Base-by-base conservation (phyloP, 257 asterid species). In the Solanum lignicaule region DNA sequence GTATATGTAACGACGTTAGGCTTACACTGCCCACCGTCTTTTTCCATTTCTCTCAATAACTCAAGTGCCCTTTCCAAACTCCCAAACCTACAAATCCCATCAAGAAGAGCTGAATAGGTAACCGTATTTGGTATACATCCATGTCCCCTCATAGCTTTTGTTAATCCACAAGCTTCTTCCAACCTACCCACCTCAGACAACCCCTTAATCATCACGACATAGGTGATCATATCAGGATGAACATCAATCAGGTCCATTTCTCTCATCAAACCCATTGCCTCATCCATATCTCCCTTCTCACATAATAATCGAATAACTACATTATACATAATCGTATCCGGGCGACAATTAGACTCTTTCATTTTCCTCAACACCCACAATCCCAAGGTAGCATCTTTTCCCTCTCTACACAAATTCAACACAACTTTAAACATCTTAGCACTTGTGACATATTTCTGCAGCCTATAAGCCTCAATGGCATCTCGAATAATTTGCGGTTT, bases 1-100 rank as follows among this genome's bases (percentile, higher is more conserved):
- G 99, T 95, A 74, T 94, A 95, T 27, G 97, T 94, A 85, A 96
- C 94, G 31, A 93, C 92, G 81, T 96, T 96, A 0, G 98, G 96
- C 81, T 87, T 93, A 74, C 91, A 87, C 58, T 83, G 92, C 6
- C 87, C 93, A 25, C 88, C 88, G 48, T 90, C 98, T 81, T 90
- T 89, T 93, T 95, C 99, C 98, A 96, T 91, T 65, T 88, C 94
- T 27, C 69, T 84, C 81, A 96, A 90, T 87, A 96, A 88, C 76
- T 91, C 93, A 90, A 94, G 46, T 4, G 97, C 98, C 91, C 90
- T 88, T 7, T 95, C 97, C 86, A 93, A 86, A 86, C 88, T 91
- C 89, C 97, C 97, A 27, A 89, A 93, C 88, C 65, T 91, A 88
- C 95, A 93, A 46, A 94, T 84, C 23, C 98, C 99, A 88, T 96